Percentiles rank a stretch among this genome's conserved stretches.
Conservation (phyloP, 768 basidiomycete species). For the Leucocoprinus birnbaumii region DNA sequence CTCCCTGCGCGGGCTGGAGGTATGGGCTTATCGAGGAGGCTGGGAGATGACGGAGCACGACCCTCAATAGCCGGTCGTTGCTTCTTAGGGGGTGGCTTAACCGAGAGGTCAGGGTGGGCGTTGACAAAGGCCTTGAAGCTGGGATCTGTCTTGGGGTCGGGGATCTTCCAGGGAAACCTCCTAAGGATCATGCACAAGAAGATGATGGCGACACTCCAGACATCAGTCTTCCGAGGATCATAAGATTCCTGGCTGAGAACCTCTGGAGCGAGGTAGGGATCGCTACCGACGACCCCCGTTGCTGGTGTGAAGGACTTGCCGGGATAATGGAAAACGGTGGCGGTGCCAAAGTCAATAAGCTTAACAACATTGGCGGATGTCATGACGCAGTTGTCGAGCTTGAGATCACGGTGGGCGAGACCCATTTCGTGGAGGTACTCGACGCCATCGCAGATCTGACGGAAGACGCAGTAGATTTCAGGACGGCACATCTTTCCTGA, state of each 20-base stretch:
- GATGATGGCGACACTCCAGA: slow-evolving; percentile 98
- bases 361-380: slow-evolving; percentile 93
- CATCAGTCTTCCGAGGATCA: slow-evolving; percentile 96
- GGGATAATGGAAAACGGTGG: slow-evolving; percentile 99
- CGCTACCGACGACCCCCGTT: slow-evolving; percentile 91
- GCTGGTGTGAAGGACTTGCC: slow-evolving; percentile 81
- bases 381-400: slow-evolving; percentile 99
- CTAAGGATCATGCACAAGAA: slow-evolving; percentile 99
- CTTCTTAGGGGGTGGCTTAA: slow-evolving; percentile 41
- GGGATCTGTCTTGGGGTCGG: slow-evolving; percentile 89
- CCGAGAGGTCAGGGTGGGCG: slow-evolving; percentile 84
- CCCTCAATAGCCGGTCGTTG: slow-evolving; percentile 11
- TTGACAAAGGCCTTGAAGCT: slow-evolving; percentile 90
- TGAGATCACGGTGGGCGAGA: slow-evolving; percentile 96
- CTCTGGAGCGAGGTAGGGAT: slow-evolving; percentile 98
- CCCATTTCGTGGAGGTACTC: slow-evolving; percentile 98
- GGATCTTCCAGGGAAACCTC: slow-evolving; percentile 98
- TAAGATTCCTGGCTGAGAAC: slow-evolving; percentile 79
- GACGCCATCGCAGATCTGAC: slow-evolving; percentile 97
- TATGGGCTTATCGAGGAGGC: slow-evolving; percentile 18
- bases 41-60: slow-evolving; percentile 17
- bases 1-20: slow-evolving; percentile 30
- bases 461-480: slow-evolving; percentile 98
- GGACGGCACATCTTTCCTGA: slow-evolving; percentile 97
- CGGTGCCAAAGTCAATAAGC: slow-evolving; percentile 98